Evolutionary conservation across 352 stramenopile genomes (phyloP).

Genomic region (Phytopythium vexans): DNA sequence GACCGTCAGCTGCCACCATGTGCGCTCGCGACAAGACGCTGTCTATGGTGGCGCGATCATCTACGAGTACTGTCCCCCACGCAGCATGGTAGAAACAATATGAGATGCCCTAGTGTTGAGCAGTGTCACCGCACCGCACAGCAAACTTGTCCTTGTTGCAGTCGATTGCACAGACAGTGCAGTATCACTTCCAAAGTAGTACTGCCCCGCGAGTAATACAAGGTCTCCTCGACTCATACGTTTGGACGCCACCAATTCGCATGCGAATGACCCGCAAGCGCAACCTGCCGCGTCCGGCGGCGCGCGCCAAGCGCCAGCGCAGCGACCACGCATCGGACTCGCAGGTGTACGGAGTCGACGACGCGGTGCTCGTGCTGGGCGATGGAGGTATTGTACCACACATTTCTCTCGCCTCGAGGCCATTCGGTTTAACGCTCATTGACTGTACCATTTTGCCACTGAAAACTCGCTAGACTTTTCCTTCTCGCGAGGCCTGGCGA

Average conservation of each 20-base stretch:
- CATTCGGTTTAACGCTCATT: too few species aligned
- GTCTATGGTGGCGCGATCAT: too few species aligned
- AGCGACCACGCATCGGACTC: conserved; percentile 1
- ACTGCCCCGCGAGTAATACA: too few species aligned
- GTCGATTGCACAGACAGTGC: too few species aligned
- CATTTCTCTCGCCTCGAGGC: not conserved
- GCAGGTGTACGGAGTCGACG: conserved; percentile 48
- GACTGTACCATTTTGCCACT: not conserved
- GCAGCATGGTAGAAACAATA: too few species aligned
- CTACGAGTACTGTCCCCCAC: too few species aligned
- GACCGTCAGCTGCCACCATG: not conserved
- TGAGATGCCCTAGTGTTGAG: too few species aligned
- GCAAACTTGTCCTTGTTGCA: too few species aligned
- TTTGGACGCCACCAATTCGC: too few species aligned
- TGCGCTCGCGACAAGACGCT: not conserved
- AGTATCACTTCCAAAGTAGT: too few species aligned
- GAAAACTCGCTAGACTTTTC: conserved; percentile 58
- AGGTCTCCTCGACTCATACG: too few species aligned
- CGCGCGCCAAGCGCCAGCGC: conserved; percentile 23
- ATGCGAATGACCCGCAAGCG: conserved; percentile 20
- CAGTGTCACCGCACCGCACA: too few species aligned
- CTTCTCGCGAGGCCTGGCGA: conserved; percentile 66
- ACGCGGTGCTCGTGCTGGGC: conserved; percentile 71
- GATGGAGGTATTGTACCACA: conserved; percentile 41
- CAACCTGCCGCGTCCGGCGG: conserved; percentile 19